Evolutionary conservation across 108 stramenopile genomes (phyloP), one percentile per base, ranked within the genome.

Genomic region (Discostella stelligeroides): DNA sequence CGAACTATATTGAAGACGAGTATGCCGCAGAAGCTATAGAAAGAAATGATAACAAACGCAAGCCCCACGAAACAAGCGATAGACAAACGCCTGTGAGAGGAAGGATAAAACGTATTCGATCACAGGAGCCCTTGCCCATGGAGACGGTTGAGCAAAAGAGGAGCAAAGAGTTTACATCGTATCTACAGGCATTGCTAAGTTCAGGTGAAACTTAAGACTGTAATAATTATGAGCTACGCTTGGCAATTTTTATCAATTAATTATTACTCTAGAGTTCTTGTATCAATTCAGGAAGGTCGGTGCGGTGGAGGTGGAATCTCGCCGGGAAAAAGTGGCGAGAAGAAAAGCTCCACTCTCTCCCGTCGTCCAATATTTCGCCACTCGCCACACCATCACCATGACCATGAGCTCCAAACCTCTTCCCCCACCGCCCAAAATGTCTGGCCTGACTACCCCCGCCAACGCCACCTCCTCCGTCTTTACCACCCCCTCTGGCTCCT

Each of bases 361-460:
- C n/a, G n/a, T n/a, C n/a, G n/a, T n/a, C n/a, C n/a, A n/a, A n/a
- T n/a, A n/a, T n/a, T n/a, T n/a, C n/a, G n/a, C n/a, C n/a, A n/a
- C n/a, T n/a, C n/a, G n/a, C n/a, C n/a, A n/a, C n/a, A n/a, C n/a
- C n/a, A n/a, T n/a, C n/a, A n/a, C n/a, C n/a, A n/a, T n/a, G n/a
- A 34, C 34, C 28, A 67, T 67, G 66, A 67, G 66, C 51, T 45
- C 53, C 60, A 63, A 59, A 18, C 41, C 61, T n/a, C 59, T 72
- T 13, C 60, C 78, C 15, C 70, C 78, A 17, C 78, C 77, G 23
- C 77, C 78, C 28, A 79, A 72, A 63, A 63, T 79, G 28, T 79
- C 78, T 8, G 70, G 76, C 46, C 57, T 78, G 49, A 55, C 53
- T 66, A 46, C 61, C 66, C 30, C 70, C 62, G 14, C 39, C 61